Evolutionary conservation across 2,329 filamentous ascomycete species (phyloP).

Genomic region (Claviceps sorghi): DNA sequence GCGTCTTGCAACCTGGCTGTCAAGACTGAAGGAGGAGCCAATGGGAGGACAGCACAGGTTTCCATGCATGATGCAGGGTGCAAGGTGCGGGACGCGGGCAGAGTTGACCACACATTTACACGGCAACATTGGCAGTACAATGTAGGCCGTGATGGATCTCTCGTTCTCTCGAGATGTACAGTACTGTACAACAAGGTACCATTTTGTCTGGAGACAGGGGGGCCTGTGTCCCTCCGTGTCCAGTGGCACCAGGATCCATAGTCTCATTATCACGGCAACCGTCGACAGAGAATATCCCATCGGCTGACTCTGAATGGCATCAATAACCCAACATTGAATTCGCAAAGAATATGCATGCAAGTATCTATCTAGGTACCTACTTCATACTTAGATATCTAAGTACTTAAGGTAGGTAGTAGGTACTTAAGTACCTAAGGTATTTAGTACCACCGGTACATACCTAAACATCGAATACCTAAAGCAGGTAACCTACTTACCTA

Average conservation of each 20-base stretch:
- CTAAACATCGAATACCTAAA: too few relatives aligned
- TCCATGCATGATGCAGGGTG: neutral
- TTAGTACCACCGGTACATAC: too few relatives aligned
- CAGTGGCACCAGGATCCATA: conserved; percentile 3
- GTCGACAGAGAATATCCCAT: conserved; percentile 4
- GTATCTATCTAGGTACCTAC: too few relatives aligned
- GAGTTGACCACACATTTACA: neutral
- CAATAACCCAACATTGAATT: too few relatives aligned
- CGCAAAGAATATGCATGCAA: too few relatives aligned
- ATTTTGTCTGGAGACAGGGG: conserved; percentile 1
- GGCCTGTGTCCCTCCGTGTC: neutral
- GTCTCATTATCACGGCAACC: conserved; percentile 3
- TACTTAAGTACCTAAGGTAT: too few relatives aligned
- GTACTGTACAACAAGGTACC: neutral
- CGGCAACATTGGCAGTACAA: too few relatives aligned
- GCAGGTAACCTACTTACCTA: too few relatives aligned
- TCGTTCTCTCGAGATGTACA: neutral
- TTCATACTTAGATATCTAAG: too few relatives aligned
- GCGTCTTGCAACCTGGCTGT: neutral
- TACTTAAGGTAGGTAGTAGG: too few relatives aligned
- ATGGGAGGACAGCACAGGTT: neutral
- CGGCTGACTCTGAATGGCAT: too few relatives aligned
- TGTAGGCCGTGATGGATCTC: too few relatives aligned
- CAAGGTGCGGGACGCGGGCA: neutral
- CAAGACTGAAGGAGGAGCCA: neutral